Base-by-base conservation (phyloP, 257 asterid species). In the Knoxia roxburghii region DNA sequence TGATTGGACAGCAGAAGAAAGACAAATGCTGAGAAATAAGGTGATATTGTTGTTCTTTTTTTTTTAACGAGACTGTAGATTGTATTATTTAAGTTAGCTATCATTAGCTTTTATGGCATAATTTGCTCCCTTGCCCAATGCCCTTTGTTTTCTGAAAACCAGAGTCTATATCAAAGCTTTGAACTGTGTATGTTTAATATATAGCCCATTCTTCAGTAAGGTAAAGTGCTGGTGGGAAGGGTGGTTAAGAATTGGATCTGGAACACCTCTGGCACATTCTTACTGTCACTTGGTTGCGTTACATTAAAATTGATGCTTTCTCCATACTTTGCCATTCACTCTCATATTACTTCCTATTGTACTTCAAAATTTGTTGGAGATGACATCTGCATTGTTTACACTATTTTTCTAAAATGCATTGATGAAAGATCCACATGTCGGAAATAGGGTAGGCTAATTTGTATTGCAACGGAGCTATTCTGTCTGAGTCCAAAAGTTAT, bases 1-100 rank as follows among this genome's bases (percentile, higher is more conserved):
- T 45, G 99, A 94, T 80, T 94, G 99, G 99, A 90, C 97, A 27
- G 65, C 64, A 7, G 85, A 71, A 78, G 98, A 93, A 83, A 81
- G 96, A 64, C 82, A 78, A 68, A 93, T 93, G 98, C 83, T 89
- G 53, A 85, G 98, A 81, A 84, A 85, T 82, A 88, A 90, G 97
- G 97, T 91, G 78, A 66, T 58, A 23, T 21, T 21, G 21, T 56
- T 8, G 23, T 58, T 11, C n/a, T 49, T 13, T 50, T 70, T 43
- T 24, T 13, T 48, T 40, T 27, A 6, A 24, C 20, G 20, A 1
- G 3, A 45, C 2, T 45, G 18, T 2, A 3, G 10, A 0, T 27
- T 48, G n/a, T 64, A 37, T 30, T 5, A 1, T 23, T 41, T 18
- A n/a, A n/a, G 5, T 23, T 14, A 15, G 24, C 70, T 2, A 21